Percentiles rank a stretch among this genome's conserved stretches.
Conservation (phyloP, 2,329 filamentous ascomycete species). For the Fusarium mangiferae region DNA sequence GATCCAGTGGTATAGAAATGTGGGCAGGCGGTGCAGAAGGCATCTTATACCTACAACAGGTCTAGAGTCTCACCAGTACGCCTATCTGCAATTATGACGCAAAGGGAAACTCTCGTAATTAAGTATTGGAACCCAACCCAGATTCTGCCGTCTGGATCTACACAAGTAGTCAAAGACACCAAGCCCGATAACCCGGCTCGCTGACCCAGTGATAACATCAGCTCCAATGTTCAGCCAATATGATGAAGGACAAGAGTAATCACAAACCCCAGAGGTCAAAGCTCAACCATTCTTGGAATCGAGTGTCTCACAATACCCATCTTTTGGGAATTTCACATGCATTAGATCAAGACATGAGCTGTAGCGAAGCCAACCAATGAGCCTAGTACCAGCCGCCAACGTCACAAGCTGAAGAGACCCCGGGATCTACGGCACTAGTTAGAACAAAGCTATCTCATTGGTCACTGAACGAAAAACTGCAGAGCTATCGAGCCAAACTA, state of each 20-base stretch:
- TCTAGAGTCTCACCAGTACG: fast-evolving
- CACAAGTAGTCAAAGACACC: fast-evolving
- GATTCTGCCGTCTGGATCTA: neutral
- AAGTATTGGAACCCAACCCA: fast-evolving
- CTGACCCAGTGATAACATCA: neutral
- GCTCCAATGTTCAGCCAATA: neutral
- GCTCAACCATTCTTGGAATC: neutral
- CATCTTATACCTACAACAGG: neutral
- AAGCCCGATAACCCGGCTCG: neutral
- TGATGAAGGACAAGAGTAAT: neutral
- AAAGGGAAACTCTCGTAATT: neutral
- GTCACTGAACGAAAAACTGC: neutral
- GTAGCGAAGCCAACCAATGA: neutral
- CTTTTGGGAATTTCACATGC: neutral
- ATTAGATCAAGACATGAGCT: neutral
- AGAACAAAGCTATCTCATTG: fast-evolving
- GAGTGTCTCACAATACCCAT: neutral
- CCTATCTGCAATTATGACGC: neutral
- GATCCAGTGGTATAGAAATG: no score
- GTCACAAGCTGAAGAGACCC: neutral
- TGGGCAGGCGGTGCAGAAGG: fast-evolving
- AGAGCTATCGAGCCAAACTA: neutral
- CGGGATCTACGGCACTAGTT: neutral
- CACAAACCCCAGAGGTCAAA: neutral
- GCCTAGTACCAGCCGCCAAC: neutral